Base-by-base conservation (phyloP, 2,329 filamentous ascomycete species). In the Alternaria hordeiaustralica region DNA sequence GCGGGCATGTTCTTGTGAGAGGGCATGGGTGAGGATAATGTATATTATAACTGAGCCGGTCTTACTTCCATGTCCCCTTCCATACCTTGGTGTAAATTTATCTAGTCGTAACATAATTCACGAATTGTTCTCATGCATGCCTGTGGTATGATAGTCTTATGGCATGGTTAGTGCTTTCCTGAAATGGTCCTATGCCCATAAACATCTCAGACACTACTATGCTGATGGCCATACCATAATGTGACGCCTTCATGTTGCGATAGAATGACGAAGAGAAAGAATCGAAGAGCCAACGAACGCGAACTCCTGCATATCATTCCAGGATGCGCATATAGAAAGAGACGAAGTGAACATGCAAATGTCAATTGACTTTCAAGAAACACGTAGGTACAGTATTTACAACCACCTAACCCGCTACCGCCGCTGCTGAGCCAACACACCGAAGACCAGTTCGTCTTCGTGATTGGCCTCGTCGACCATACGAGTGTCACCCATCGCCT, bases 351-450 rank as follows among this genome's bases (percentile, higher is more conserved):
- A 67, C 60, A 60, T 67, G 57, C 59, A 66, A 57, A 68, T 49
- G 47, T 67, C 65, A 53, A 66, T 72, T 68, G 64, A 70, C 55
- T 65, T 28, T 59, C 66, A 61, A 67, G 55, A 65, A 69, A 60
- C 41, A 36, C 55, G 66, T 72, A 64, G 64, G 68, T 70, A 71
- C 72, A 73, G 44, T 75, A 75, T 75, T 69, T 74, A 75, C 71
- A 75, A 56, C 64, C 49, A 54, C 28, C 28, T 33, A 26, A 33
- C 20, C 23, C n/a, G 30, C 47, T 56, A 33, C 53, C 12, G n/a
- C 36, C n/a, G n/a, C n/a, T 41, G 4, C 36, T 41, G 36, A 41
- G 2, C 36, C 36, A 41, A 9, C 36, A 18, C 36, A 41, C 9
- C 8, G 9, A 18, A 18, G n/a, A 41, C 13, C 41, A 44, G 25